phyloP scores from a whole-genome alignment of 179 eudicot species.

The Silene noctiflora region DNA sequence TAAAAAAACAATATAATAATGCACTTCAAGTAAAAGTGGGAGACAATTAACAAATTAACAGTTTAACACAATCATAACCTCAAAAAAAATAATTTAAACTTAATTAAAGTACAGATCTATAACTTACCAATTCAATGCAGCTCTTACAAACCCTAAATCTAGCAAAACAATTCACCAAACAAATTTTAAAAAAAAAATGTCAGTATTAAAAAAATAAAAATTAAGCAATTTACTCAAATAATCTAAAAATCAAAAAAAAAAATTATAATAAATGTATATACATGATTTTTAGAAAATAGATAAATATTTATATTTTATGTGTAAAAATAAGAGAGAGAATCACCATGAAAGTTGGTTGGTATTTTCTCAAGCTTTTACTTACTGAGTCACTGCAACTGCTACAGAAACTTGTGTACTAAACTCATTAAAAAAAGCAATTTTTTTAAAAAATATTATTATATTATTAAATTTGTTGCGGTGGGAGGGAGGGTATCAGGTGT shows the following conservation, averaged over 20 bases:
- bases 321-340: neutral
- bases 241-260: no score
- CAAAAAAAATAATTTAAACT: slow-evolving; percentile 2
- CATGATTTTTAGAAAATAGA: neutral
- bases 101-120: slow-evolving; percentile 33
- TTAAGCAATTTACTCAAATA: neutral
- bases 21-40: no score
- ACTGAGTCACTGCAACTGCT: slow-evolving; percentile 1
- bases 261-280: neutral
- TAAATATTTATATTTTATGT: neutral
- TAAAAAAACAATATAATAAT: no score
- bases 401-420: slow-evolving; percentile 6
- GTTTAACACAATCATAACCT: neutral
- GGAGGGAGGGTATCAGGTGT: neutral
- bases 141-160: slow-evolving; percentile 37
- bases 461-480: slow-evolving; percentile 17
- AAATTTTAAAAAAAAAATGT: slow-evolving; percentile 5
- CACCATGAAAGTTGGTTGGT: slow-evolving; percentile 17
- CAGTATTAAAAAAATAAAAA: neutral
- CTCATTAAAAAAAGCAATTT: neutral
- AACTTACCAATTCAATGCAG: slow-evolving; percentile 37
- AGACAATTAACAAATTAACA: no score
- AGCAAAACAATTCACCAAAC: slow-evolving; percentile 18
- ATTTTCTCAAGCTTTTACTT: slow-evolving; percentile 4
- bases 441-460: neutral